Evolutionary conservation across 371 early-diverging fungal species (phyloP).

Genomic region (Apophysomyces elegans): DNA sequence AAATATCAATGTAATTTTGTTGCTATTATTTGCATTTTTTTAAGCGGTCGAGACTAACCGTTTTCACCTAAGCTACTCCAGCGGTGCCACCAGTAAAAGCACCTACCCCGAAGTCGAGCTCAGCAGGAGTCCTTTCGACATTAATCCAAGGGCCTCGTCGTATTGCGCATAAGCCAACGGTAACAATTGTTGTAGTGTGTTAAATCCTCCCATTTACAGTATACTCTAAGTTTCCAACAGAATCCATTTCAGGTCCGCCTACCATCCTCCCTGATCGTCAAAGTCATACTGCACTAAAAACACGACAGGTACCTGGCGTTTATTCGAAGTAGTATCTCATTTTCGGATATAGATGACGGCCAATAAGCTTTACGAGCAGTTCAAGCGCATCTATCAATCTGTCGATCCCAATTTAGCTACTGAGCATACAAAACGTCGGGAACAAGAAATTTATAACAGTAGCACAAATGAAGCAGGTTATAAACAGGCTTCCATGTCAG

Average conservation of each 20-base stretch:
- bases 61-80: background rate
- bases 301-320: conserved; percentile 29
- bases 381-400: conserved; percentile 35
- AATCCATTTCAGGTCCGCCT: conserved; percentile 37
- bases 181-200: background rate
- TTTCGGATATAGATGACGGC: conserved; percentile 27
- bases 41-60: too few relatives aligned
- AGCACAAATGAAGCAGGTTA: conserved; percentile 49
- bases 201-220: background rate
- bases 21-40: too few relatives aligned
- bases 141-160: conserved; percentile 9
- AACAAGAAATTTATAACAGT: conserved; percentile 27
- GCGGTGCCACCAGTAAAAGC: background rate
- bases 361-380: conserved; percentile 42
- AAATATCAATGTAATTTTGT: too few relatives aligned
- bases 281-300: conserved; percentile 37
- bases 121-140: background rate
- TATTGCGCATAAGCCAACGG: conserved; percentile 16
- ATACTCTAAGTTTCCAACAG: background rate
- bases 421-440: conserved; percentile 36
- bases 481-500: conserved; percentile 48
- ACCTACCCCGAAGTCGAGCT: background rate
- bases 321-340: background rate
- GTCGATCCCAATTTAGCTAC: conserved; percentile 29
- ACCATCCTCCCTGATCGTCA: conserved; percentile 32